Evolutionary conservation across 257 asterid species (phyloP), one percentile per base, ranked within the genome.

Genomic region (Solanum corneliomulleri): DNA sequence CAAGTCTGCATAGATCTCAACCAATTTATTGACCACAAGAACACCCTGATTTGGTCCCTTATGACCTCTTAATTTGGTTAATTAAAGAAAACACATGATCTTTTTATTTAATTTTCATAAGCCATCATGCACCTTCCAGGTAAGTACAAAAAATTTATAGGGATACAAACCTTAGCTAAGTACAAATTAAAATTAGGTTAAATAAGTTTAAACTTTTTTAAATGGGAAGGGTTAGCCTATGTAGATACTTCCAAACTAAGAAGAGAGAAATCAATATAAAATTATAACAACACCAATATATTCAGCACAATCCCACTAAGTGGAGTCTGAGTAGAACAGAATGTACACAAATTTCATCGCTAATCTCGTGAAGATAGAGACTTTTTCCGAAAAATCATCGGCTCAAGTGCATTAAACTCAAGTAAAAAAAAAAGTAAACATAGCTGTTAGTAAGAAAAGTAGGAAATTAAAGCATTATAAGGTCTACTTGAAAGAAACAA

Each of bases 21-120:
- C 9, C 3, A 49, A 49, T 49, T 49, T 2, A 52, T 52, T 52
- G 60, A 52, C 1, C 60, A 52, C 60, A 15, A 52, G 23, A 16
- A 52, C 60, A 52, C 23, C 21, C 3, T 52, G 20, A 47, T 14
- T 47, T 47, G 97, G 88, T 92, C 25, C 29, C 87, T 49, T 29
- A 85, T 91, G 6, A 23, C 64, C n/a, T 56, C 64, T 56, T 18
- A 56, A 56, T 18, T 56, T 56, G 10, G 1, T 56, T 56, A 18
- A 56, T 3, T 2, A 56, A 56, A 56, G 64, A 56, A 56, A 56
- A 56, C n/a, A 56, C n/a, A 18, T 56, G 64, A 56, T 56, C 64
- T 56, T 56, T 56, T 56, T 56, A 56, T 56, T 56, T 52, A 18
- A 18, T 56, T 56, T 52, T 56, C 3, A 2, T 56, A 56, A 70